These are phyloP conservation scores for Boletus pseudopeckii DNA, from an alignment of 768 basidiomycete species.

Conservation along the genomic window DNA sequence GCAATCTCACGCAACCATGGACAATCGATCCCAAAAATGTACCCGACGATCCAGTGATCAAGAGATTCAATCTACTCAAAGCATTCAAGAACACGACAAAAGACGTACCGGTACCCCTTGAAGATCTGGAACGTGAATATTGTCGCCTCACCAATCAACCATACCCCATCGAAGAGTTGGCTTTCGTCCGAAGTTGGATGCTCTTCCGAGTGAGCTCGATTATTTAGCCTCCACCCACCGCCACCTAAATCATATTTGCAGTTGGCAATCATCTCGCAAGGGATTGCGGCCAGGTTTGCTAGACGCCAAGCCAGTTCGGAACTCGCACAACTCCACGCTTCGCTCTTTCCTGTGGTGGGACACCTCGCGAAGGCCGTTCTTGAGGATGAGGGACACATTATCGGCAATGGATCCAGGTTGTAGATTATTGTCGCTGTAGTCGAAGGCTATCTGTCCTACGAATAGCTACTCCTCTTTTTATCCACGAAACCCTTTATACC, in stretches of 20 bases:
- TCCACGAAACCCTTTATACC: slow-evolving; percentile 15
- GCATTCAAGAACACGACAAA: slow-evolving; percentile 62
- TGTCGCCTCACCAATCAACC: slow-evolving; percentile 60
- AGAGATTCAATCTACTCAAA: slow-evolving; percentile 33
- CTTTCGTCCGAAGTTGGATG: slow-evolving; percentile 84
- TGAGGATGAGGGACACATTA: slow-evolving; percentile 47
- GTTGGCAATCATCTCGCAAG: slow-evolving; percentile 82
- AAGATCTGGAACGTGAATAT: slow-evolving; percentile 79
- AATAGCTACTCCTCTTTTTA: slow-evolving; percentile 18
- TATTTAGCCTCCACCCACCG: neutral
- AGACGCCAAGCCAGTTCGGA: slow-evolving; percentile 89
- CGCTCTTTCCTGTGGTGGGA: slow-evolving; percentile 60
- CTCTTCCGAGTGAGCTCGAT: slow-evolving; percentile 60
- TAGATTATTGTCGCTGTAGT: slow-evolving; percentile 18
- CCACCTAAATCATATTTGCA: slow-evolving; percentile 24
- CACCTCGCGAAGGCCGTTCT: slow-evolving; percentile 56
- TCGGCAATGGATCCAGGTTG: slow-evolving; percentile 26
- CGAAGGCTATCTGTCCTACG: neutral
- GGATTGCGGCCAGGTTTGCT: slow-evolving; percentile 84
- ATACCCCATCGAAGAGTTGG: slow-evolving; percentile 77
- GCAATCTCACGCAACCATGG: slow-evolving; percentile 88
- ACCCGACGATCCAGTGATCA: slow-evolving; percentile 22
- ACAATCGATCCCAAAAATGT: slow-evolving; percentile 46
- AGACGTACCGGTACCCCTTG: slow-evolving; percentile 60
- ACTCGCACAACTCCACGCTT: slow-evolving; percentile 47